These are phyloP conservation scores for Yarrowia keelungensis DNA, from an alignment of 805 yeast species.

Conservation along the genomic window DNA sequence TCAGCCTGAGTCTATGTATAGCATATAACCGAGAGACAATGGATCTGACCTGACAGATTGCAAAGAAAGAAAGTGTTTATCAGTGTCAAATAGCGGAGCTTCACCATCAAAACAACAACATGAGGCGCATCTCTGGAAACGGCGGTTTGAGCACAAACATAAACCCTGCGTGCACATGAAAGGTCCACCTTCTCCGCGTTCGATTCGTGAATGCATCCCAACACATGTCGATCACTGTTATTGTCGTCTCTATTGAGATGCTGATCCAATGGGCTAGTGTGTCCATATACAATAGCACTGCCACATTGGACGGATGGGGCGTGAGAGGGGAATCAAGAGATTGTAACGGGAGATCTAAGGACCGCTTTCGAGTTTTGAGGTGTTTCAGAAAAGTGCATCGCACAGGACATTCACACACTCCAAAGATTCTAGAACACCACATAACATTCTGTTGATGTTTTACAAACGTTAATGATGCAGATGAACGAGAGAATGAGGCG, in stretches of 20 bases:
- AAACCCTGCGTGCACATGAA: slow-evolving; percentile 7
- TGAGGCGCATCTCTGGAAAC: background rate
- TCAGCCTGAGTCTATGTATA: slow-evolving; percentile 7
- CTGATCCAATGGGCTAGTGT: slow-evolving; percentile 22
- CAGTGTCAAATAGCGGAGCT: background rate
- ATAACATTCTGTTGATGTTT: slow-evolving; percentile 19
- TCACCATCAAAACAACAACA: background rate
- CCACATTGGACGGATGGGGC: background rate
- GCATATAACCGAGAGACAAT: slow-evolving; percentile 3
- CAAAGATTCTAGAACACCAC: slow-evolving; percentile 23
- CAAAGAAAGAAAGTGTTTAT: background rate
- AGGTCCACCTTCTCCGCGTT: background rate
- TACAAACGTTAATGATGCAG: slow-evolving; percentile 2
- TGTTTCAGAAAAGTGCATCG: too few relatives aligned
- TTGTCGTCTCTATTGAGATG: background rate
- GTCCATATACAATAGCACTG: background rate
- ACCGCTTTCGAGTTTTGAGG: too few relatives aligned
- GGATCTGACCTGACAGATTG: background rate
- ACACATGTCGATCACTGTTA: slow-evolving; percentile 9
- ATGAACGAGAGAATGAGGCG: too few relatives aligned
- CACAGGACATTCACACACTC: background rate
- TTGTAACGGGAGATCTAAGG: too few relatives aligned
- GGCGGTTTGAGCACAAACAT: background rate
- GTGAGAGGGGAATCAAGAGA: background rate
- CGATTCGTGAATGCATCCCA: slow-evolving; percentile 17